phyloP scores from a whole-genome alignment of 768 basidiomycete genomes.

The Imleria badia region DNA sequence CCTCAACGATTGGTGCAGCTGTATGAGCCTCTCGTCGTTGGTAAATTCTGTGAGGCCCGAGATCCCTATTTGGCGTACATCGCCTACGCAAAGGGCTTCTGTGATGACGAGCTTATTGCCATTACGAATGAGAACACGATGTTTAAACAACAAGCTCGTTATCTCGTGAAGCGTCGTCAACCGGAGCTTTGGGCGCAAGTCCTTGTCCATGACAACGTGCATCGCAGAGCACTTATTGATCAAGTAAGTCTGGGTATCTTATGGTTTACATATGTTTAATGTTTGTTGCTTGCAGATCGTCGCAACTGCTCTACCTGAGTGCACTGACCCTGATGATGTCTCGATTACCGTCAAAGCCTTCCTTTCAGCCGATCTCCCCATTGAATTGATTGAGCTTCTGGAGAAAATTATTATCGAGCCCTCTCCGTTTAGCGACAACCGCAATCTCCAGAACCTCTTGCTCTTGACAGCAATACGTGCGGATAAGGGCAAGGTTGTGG shows the following conservation, averaged over 20 bases:
- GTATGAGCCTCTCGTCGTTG: slow-evolving; percentile 95
- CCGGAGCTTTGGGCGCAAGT: slow-evolving; percentile 97
- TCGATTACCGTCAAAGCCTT: slow-evolving; percentile 98
- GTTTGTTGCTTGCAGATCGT: slow-evolving; percentile 56
- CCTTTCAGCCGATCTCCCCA: slow-evolving; percentile 93
- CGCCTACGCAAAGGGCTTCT: slow-evolving; percentile 98
- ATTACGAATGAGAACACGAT: slow-evolving; percentile 99
- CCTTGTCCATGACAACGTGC: slow-evolving; percentile 81
- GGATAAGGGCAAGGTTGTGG: slow-evolving; percentile 97
- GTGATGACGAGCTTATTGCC: slow-evolving; percentile 93
- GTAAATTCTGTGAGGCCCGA: slow-evolving; percentile 98
- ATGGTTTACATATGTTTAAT: not conserved
- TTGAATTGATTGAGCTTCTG: slow-evolving; percentile 93
- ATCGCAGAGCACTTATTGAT: slow-evolving; percentile 92
- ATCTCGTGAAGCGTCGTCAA: slow-evolving; percentile 93
- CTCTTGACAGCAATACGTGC: slow-evolving; percentile 95
- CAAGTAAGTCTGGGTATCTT: slow-evolving; percentile 51
- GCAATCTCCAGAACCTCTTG: slow-evolving; percentile 92
- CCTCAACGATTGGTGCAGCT: slow-evolving; percentile 47
- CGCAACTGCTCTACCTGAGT: slow-evolving; percentile 93
- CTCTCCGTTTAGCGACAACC: slow-evolving; percentile 97
- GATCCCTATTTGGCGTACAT: slow-evolving; percentile 99
- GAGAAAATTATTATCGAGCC: slow-evolving; percentile 99
- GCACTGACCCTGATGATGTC: slow-evolving; percentile 97
- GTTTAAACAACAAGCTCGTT: slow-evolving; percentile 99